phyloP scores from a whole-genome alignment of 139 green algal species.

The Chlamydomonas sphaeroides region DNA sequence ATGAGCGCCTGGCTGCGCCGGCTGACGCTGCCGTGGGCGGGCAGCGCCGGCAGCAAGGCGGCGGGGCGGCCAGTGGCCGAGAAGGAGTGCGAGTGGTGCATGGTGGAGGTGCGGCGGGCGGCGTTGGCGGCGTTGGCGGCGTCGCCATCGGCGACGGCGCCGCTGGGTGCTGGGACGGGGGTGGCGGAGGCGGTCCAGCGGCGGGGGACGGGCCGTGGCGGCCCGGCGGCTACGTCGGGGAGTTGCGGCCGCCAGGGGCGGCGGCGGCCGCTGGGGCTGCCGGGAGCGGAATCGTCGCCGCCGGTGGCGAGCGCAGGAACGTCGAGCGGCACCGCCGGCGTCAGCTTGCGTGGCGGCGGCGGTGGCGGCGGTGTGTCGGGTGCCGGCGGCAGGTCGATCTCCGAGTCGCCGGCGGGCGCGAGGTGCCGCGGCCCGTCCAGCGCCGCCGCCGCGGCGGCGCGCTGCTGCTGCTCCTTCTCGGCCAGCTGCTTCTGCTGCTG shows the following conservation, averaged over 20 bases:
- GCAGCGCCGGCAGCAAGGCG: too few relatives aligned
- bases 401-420: too few relatives aligned
- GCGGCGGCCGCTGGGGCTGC: not conserved
- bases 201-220: not conserved
- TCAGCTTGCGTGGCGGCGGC: not conserved
- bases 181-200: conserved; percentile 6
- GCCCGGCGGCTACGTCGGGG: too few relatives aligned
- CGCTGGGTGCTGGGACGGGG: not conserved
- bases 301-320: not conserved
- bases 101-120: too few relatives aligned
- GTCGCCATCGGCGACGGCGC: not conserved
- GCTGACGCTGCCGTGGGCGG: not conserved
- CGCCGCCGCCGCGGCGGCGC: too few relatives aligned
- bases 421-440: not conserved
- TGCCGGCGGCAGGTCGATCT: too few relatives aligned
- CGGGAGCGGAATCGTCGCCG: not conserved
- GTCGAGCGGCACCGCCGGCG: not conserved
- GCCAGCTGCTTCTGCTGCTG: not conserved
- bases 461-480: not conserved
- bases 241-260: too few relatives aligned
- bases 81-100: too few relatives aligned
- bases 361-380: not conserved
- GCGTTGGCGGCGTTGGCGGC: too few relatives aligned
- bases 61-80: too few relatives aligned
- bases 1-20: not conserved